Conservation (phyloP, 129 eudicot species). For the Ambrosia trifida region DNA sequence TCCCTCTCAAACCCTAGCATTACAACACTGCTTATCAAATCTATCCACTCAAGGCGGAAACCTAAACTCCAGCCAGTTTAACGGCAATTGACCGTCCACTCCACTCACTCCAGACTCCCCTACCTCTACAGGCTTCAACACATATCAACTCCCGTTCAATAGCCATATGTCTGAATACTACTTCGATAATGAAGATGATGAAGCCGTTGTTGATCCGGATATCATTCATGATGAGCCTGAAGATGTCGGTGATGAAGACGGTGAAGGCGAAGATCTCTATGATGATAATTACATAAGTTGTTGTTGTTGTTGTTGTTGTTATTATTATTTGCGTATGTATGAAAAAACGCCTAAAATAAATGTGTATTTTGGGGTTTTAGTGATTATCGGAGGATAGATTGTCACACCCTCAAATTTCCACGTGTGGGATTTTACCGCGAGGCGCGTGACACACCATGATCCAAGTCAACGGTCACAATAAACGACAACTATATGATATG, state of each 20-base stretch:
- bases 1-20: too few relatives aligned
- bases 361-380: conserved; percentile 29
- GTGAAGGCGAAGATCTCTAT: conserved; percentile 93
- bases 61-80: conserved; percentile 35
- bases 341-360: too few relatives aligned
- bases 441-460: too few relatives aligned
- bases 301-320: too few relatives aligned
- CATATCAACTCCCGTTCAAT: conserved; percentile 86
- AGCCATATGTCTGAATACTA: conserved; percentile 65
- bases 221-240: conserved; percentile 67
- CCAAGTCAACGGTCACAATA: too few relatives aligned
- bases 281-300: conserved; percentile 65
- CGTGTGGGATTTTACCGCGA: too few relatives aligned
- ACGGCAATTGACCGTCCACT: conserved; percentile 59
- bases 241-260: conserved; percentile 60
- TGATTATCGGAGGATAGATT: conserved; percentile 77
- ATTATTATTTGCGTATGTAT: too few relatives aligned
- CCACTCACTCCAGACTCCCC: conserved; percentile 80
- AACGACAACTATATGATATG: too few relatives aligned
- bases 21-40: too few relatives aligned
- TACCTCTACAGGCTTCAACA: conserved; percentile 78
- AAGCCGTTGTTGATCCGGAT: conserved; percentile 82
- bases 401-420: too few relatives aligned
- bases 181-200: conserved; percentile 70
- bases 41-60: conserved; percentile 38